These are phyloP conservation scores for Odontarrhena argentea DNA, from an alignment of 345 rosid species.

Conservation along the genomic window DNA sequence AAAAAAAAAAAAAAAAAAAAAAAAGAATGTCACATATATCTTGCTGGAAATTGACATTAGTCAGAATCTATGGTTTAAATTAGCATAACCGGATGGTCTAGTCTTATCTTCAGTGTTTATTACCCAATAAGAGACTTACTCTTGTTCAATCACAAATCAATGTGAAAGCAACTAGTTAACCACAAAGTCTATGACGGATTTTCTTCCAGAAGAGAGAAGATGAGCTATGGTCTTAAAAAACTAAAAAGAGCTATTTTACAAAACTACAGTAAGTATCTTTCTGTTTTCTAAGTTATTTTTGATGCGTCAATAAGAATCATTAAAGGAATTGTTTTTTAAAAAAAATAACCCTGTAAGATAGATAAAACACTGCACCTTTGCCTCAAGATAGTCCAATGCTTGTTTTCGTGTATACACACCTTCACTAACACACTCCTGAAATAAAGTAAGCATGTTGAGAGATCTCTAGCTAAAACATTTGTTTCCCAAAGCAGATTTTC, in stretches of 20 bases:
- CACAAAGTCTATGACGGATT: slow-evolving; percentile 10
- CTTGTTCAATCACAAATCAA: slow-evolving; percentile 1
- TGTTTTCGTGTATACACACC: slow-evolving; percentile 59
- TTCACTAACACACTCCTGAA: slow-evolving; percentile 80
- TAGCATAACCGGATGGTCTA: slow-evolving; percentile 26
- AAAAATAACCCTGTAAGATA: slow-evolving; percentile 1
- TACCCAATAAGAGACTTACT: slow-evolving; percentile 1
- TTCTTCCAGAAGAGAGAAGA: slow-evolving; percentile 17
- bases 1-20: too few species aligned
- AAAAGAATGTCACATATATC: background rate
- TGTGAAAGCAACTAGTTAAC: slow-evolving; percentile 1
- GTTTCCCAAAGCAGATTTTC: background rate
- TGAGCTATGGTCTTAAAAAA: slow-evolving; percentile 13
- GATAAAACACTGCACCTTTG: slow-evolving; percentile 53
- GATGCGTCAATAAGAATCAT: slow-evolving; percentile 17
- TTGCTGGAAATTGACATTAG: slow-evolving; percentile 15
- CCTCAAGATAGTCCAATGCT: slow-evolving; percentile 80
- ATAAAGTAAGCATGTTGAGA: slow-evolving; percentile 15
- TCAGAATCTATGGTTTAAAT: slow-evolving; percentile 13
- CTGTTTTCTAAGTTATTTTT: slow-evolving; percentile 6
- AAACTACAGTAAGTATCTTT: background rate
- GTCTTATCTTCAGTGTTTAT: slow-evolving; percentile 9
- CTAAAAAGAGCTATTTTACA: slow-evolving; percentile 1
- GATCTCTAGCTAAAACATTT: slow-evolving; percentile 8
- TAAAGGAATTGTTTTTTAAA: background rate